Evolutionary conservation across 2,329 filamentous ascomycete species (phyloP), one percentile per base, ranked within the genome.

Genomic region (Pseudogymnoascus sp.): DNA sequence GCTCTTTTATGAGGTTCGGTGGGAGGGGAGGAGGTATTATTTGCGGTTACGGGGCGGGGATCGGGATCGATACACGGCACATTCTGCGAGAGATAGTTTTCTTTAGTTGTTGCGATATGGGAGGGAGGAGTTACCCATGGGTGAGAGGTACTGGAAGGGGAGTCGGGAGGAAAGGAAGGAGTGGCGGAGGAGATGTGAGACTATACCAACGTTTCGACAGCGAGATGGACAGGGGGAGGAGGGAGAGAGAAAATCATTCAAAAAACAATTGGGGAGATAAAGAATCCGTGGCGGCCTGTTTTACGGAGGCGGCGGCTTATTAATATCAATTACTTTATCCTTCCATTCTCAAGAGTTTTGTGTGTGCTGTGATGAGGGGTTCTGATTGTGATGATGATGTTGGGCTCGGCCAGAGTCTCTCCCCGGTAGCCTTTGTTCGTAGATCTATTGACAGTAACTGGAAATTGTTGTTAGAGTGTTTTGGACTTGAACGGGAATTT

Each of bases 261-360:
- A 53, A 42, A 53, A 53, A 53, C 14, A 31, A 53, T 53, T 53
- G 47, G 47, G 47, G 47, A 31, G 47, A 16, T 53, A 53, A 53
- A 31, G 47, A 31, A 53, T 53, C 23, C 31, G 47, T 53, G 25
- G 47, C 47, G 25, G 47, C 47, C 47, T 31, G 23, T 11, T 11
- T 44, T 53, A 25, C 47, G n/a, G n/a, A 31, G n/a, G 25, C 4
- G 14, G 47, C 47, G 23, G 14, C n/a, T 56, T 56, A 56, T 56
- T 10, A 56, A 56, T 56, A 56, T 56, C 50, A 56, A 56, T 11
- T 33, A 56, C 50, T 56, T 56, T 56, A 56, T 56, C 50, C 50
- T 33, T 56, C 50, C 50, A 56, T 42, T 10, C 5, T n/a, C 14
- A 5, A 5, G 7, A 5, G 5, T 42, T 37, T 3, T 31, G 4